Evolutionary conservation across 768 basidiomycete species (phyloP), one percentile per base, ranked within the genome.

Genomic region (Amanita polypyramis): DNA sequence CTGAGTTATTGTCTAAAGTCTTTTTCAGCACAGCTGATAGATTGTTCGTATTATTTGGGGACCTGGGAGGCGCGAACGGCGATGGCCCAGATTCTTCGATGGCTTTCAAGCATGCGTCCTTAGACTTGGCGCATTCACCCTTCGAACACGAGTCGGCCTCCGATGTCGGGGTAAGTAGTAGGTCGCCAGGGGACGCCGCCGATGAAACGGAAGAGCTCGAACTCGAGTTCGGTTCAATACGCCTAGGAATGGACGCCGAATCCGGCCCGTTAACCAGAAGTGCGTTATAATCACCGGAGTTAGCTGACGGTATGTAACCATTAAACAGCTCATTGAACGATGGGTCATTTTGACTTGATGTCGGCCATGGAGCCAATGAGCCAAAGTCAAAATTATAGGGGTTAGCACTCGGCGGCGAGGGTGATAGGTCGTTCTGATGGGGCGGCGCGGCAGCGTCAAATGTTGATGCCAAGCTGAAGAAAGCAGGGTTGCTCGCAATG

Each of bases 401-500:
- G 47, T 61, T 68, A 37, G 64, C 56, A 43, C 19, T 38, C 11
- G 49, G 44, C 15, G 39, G 11, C 21, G 47, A 15, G 5, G 32
- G n/a, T 43, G 38, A 15, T 25, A 29, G 11, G 34, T 45, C 34
- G 12, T 20, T 40, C 32, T 41, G 38, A 33, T 39, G 47, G 20
- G 59, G 53, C 11, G 66, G 61, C 9, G 66, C 56, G 12, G 65
- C 61, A 30, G 66, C 56, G 51, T 82, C 80, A 53, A 75, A 79
- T 5, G 67, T 63, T 15, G 78, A 74, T 12, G 81, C 76, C 59
- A 84, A 84, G n/a, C 87, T 86, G 70, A 85, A 87, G 70, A 84
- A 90, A 65, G 80, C 73, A 1, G 89, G 87, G 53, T 90, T 90
- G 65, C 74, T 80, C 43, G 87, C 87, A 49, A 93, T 81, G 9